A percentile compares a stretch with the other conserved stretches of the same genome.
phyloP scores from a whole-genome alignment of 352 stramenopile species.

The Globisporangium takayamanum region DNA sequence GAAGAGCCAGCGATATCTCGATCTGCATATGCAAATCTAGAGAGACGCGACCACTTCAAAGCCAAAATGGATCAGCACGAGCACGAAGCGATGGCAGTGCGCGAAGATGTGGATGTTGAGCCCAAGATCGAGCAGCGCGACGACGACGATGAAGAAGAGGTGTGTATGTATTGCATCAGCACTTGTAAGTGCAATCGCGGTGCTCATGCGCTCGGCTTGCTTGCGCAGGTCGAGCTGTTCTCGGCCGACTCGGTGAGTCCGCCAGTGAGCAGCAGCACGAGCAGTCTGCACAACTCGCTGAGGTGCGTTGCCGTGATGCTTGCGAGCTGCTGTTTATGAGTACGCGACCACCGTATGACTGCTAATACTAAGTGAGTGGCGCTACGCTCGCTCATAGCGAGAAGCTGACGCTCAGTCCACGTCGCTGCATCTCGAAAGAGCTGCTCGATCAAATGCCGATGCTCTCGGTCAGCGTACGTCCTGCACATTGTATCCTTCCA shows the following conservation, averaged over 20 bases:
- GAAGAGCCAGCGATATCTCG: too few species aligned
- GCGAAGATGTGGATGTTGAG: neutral
- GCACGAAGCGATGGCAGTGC: neutral
- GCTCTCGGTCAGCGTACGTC: conserved; percentile 47
- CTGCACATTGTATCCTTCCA: neutral
- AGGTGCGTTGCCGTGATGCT: conserved; percentile 5
- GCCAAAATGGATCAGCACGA: conserved; percentile 7
- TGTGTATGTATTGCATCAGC: neutral
- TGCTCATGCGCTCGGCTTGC: neutral
- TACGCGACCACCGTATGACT: neutral
- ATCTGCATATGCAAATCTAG: too few species aligned
- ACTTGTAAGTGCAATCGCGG: too few species aligned
- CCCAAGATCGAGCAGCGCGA: neutral
- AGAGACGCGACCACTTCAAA: neutral
- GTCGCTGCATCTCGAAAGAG: conserved; percentile 58
- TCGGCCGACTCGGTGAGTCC: conserved; percentile 9
- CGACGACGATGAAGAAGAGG: conserved; percentile 17
- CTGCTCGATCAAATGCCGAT: conserved; percentile 64
- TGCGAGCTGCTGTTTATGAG: neutral
- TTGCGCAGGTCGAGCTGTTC: conserved; percentile 24
- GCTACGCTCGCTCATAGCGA: conserved; percentile 16
- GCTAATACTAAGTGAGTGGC: neutral
- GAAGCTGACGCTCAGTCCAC: conserved; percentile 24
- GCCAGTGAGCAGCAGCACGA: conserved; percentile 1
- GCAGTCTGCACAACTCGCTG: conserved; percentile 1